Evolutionary conservation across 345 rosid genomes (phyloP), one percentile per base, ranked within the genome.

Genomic region (Carallia pectinifolia): DNA sequence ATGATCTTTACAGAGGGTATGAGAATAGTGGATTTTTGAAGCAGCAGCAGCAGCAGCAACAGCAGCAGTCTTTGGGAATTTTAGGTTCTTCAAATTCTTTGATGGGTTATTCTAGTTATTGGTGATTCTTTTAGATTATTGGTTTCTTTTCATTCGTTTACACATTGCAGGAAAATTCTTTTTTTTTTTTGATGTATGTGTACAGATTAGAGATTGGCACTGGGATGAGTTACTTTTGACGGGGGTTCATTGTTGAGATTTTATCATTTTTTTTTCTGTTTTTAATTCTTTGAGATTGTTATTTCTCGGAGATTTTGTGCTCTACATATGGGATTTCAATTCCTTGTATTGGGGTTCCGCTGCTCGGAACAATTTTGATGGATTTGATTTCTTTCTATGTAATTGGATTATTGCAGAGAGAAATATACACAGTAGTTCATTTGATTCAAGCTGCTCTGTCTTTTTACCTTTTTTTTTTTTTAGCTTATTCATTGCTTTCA

Each of bases 1-100:
- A 70, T 61, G 73, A 70, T 30, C 73, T 70, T 4, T 39, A 70
- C 38, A 70, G 61, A 34, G 37, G 65, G 39, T 37, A 2, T 27
- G 15, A 27, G 9, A 27, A 9, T 56, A 30, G 31, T 56, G 6
- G 60, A 56, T 7, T 12, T 13, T 44, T 56, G 60, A 23, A 23
- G 60, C 5, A 27, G 6, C 4, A 56, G 60, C 34, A 33, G 34
- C 34, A 33, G 34, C 34, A 23, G 23, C 23, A 23, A 23, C 23
- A 55, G 59, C 13, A 27, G 9, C 4, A 56, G 60, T 19, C 15
- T 56, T 8, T 2, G 10, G 33, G 33, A 30, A 30, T 9, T 56
- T 27, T 27, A 33, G 15, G 60, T 23, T 30, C 60, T 56, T 56
- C 60, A 56, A 23, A 23, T 12, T 44, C 50, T 10, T 12, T 0